phyloP scores from a whole-genome alignment of 345 rosid genomes.

The Eucalyptus polybractea region DNA sequence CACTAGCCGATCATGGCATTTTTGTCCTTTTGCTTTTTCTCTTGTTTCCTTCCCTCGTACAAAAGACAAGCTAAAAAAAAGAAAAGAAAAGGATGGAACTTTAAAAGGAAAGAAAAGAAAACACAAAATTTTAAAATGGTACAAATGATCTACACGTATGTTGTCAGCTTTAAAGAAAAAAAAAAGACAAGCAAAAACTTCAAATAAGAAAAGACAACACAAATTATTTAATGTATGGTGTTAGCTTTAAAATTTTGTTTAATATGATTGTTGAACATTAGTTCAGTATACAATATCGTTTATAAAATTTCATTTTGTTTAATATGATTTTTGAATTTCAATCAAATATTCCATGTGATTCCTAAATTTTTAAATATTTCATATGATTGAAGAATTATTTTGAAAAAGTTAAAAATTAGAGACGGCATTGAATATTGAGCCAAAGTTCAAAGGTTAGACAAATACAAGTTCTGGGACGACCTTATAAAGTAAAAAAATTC shows the following conservation, averaged over 20 bases:
- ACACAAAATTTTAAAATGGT: too few species aligned
- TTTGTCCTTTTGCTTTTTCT: too few species aligned
- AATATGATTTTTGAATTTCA: accelerated
- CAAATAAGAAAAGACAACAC: too few species aligned
- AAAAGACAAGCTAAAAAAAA: too few species aligned
- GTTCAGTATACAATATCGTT: accelerated
- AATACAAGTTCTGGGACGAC: accelerated
- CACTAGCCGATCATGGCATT: accelerated
- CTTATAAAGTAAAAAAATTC: too few species aligned
- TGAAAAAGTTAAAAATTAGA: background rate
- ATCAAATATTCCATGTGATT: accelerated
- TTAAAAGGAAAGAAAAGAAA: too few species aligned
- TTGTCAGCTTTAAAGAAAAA: accelerated
- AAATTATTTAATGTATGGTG: accelerated
- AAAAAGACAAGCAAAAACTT: too few species aligned
- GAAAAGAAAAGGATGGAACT: accelerated
- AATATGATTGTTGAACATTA: too few species aligned
- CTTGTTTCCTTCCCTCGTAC: too few species aligned
- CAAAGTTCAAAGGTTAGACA: accelerated
- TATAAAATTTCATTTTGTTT: too few species aligned
- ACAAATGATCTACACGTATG: too few species aligned
- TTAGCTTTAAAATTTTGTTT: too few species aligned
- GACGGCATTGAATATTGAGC: accelerated
- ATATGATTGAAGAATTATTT: accelerated
- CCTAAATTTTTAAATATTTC: accelerated